Percentiles rank a stretch among this genome's conserved stretches.
Evolutionary conservation across 2,329 filamentous ascomycete genomes (phyloP).

Genomic region (Ophiostoma perfectum): DNA sequence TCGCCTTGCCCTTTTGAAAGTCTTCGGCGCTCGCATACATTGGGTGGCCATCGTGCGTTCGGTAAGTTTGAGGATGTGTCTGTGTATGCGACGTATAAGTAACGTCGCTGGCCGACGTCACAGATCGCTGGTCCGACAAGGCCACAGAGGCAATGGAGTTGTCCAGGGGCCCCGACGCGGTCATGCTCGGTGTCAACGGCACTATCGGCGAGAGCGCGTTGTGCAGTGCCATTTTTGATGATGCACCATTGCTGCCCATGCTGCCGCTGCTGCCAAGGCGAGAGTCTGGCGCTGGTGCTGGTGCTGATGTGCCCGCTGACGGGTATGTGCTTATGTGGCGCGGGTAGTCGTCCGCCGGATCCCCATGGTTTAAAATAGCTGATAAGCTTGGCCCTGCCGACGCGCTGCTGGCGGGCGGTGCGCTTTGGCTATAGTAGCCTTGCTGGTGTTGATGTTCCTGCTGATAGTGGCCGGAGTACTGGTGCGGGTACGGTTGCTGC

Average conservation of each 20-base stretch:
- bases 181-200: not conserved
- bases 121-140: constrained; percentile 4
- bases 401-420: not conserved
- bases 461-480: not conserved
- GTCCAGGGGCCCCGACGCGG: not conserved
- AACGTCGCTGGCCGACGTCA: not conserved
- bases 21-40: constrained; percentile 16
- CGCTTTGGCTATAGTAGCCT: not conserved
- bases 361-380: constrained; percentile 19
- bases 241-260: not conserved
- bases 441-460: not conserved
- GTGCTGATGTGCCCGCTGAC: not conserved
- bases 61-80: not conserved
- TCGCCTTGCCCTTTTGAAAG: constrained; percentile 15
- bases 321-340: not conserved
- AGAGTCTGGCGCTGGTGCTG: not conserved
- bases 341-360: not conserved
- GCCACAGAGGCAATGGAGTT: constrained; percentile 17
- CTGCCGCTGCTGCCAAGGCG: constrained; percentile 2
- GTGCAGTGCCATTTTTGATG: constrained; percentile 11
- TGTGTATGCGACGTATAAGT: constrained; percentile 14
- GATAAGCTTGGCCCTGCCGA: constrained; percentile 14
- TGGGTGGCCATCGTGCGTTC: not conserved
- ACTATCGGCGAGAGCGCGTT: not conserved
- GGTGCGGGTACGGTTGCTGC: not conserved